phyloP scores from a whole-genome alignment of 805 yeast genomes.

The Kazachstania kunashirensis region DNA sequence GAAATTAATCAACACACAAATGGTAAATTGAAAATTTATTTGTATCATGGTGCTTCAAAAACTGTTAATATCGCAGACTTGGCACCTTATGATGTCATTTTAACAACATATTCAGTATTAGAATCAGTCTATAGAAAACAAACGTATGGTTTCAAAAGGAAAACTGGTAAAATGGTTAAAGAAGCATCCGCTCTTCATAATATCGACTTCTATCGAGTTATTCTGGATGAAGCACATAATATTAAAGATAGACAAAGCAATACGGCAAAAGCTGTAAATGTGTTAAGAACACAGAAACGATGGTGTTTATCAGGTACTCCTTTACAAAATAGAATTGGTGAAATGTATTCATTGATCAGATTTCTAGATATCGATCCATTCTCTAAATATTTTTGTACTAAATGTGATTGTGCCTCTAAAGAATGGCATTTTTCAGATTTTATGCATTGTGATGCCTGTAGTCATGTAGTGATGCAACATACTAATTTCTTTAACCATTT shows the following conservation, averaged over 20 bases:
- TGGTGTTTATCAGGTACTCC: slow-evolving; percentile 98
- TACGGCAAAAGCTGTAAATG: slow-evolving; percentile 86
- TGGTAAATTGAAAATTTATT: slow-evolving; percentile 52
- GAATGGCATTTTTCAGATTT: slow-evolving; percentile 82
- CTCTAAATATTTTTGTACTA: slow-evolving; percentile 84
- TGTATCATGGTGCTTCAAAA: slow-evolving; percentile 83
- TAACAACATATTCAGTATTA: slow-evolving; percentile 87
- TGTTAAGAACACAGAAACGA: slow-evolving; percentile 57
- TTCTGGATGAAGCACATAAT: slow-evolving; percentile 94
- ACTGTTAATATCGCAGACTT: slow-evolving; percentile 49
- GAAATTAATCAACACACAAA: slow-evolving; percentile 83
- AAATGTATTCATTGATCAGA: slow-evolving; percentile 83
- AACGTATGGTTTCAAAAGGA: slow-evolving; percentile 70
- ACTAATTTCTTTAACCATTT: slow-evolving; percentile 93
- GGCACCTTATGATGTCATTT: slow-evolving; percentile 52
- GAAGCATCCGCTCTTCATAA: slow-evolving; percentile 69
- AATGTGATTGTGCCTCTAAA: slow-evolving; percentile 72
- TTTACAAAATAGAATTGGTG: slow-evolving; percentile 91
- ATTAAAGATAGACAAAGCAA: slow-evolving; percentile 91
- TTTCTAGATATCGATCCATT: slow-evolving; percentile 80
- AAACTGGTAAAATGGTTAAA: slow-evolving; percentile 56
- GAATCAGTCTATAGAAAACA: slow-evolving; percentile 83
- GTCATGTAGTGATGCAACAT: slow-evolving; percentile 90
- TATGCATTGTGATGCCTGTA: slow-evolving; percentile 78
- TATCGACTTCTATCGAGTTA: slow-evolving; percentile 70